Evolutionary conservation across 2,329 filamentous ascomycete genomes (phyloP), one percentile per base, ranked within the genome.

Genomic region (Corniculantispora saksenae): DNA sequence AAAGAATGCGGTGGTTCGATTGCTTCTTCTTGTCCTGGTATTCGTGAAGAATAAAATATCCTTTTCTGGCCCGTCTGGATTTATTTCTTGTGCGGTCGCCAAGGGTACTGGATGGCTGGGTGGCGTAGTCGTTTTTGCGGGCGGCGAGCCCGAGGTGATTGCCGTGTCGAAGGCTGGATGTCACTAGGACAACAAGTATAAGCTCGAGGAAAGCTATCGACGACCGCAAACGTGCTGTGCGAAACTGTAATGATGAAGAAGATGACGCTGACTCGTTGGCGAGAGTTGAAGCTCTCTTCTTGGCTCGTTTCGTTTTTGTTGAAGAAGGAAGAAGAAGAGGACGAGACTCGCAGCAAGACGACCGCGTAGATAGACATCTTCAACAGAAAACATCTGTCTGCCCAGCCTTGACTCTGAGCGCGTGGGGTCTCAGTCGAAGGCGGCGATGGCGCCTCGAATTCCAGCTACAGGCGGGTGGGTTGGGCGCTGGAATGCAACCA

Each of bases 401-500:
- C 27, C 27, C 29, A 61, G 47, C 47, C 47, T 19, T 51, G 6
- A 48, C n/a, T 43, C 35, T 50, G 43, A 32, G 32, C 8, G 43
- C 53, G 51, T 53, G 40, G 45, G 27, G 55, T 48, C 47, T 27
- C 27, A 35, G 55, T 55, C 55, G 47, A 59, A 53, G 55, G 35
- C 21, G 48, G 25, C 56, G 15, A 40, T 53, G 55, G 25, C 58
- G 21, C 48, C 56, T 64, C 15, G 48, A 60, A 64, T 64, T 64
- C 63, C 63, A 64, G 50, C 12, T 19, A 25, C n/a, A 19, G 63
- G 63, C 56, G 40, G 56, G 63, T 47, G 19, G n/a, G 35, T n/a
- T 40, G 15, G 55, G 63, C 38, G 47, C 29, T 64, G 63, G 63
- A 64, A 64, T 64, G 63, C 56, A 54, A 56, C 48, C 25, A 45